Percentiles rank a stretch among this genome's conserved stretches.
phyloP scores from a whole-genome alignment of 306 rosid genomes.

The Fragaria nilgerrensis region DNA sequence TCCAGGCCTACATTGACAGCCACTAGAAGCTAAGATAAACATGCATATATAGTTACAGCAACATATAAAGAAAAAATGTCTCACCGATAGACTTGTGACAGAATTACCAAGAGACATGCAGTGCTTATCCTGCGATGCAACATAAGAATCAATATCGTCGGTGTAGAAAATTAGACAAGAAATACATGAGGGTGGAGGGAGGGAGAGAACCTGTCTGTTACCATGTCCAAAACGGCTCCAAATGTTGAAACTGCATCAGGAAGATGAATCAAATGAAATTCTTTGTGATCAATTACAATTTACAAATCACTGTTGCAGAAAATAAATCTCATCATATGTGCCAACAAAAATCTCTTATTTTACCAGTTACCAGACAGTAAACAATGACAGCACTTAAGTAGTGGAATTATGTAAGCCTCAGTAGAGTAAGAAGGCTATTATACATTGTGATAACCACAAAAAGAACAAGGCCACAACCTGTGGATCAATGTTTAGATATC shows the following conservation, averaged over 20 bases:
- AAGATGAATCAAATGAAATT: constrained; percentile 6
- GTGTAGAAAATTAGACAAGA: constrained; percentile 8
- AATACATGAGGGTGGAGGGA: not conserved
- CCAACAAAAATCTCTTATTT: not conserved
- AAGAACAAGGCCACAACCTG: not conserved
- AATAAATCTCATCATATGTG: not conserved
- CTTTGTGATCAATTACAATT: constrained; percentile 8
- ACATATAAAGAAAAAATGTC: constrained; percentile 16
- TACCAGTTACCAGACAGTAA: not conserved
- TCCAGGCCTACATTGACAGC: constrained; percentile 73
- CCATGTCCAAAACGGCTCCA: constrained; percentile 99
- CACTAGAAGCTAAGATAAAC: constrained; percentile 35
- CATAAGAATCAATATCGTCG: constrained; percentile 32
- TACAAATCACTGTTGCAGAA: constrained; percentile 12
- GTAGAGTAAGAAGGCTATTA: not conserved
- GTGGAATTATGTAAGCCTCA: not conserved
- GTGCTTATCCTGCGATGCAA: constrained; percentile 83
- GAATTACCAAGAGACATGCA: constrained; percentile 88
- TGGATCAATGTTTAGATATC: not conserved
- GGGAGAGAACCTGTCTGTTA: constrained; percentile 77
- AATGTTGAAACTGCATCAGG: constrained; percentile 82
- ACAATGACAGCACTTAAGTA: not conserved
- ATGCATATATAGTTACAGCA: constrained; percentile 23
- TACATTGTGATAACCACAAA: not conserved
- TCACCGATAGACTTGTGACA: constrained; percentile 88